Evolutionary conservation across 148 eudicot species (phyloP), one percentile per base, ranked within the genome.

Genomic region (Limonium bicolor): DNA sequence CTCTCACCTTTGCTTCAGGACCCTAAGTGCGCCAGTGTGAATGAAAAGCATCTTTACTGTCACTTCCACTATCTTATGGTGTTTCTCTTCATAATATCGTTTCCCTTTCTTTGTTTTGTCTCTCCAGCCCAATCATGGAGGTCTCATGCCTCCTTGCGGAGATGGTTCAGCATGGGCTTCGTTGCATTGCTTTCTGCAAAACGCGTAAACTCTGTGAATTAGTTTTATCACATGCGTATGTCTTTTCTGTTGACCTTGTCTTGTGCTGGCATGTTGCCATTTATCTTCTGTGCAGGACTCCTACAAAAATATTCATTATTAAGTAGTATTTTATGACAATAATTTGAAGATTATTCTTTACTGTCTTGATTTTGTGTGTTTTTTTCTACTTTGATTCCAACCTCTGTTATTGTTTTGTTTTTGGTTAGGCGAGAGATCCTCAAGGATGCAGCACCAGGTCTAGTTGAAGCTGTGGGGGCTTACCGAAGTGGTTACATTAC

Each of bases 141-240:
- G 54, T 73, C 54, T 70, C 97, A 22, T 46, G 58, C 31, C 76
- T 90, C 14, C 72, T 90, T 67, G 95, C 95, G 13, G 97, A 90
- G 65, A 67, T 84, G 59, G 70, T 90, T 62, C 94, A 90, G 71
- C 95, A 90, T 69, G 95, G 97, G 34, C 76, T 90, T 38, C 95
- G 97, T 41, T 72, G 72, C 59, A 90, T 90, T 69, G 78, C 93
- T 48, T 90, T 90, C 52, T 90, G 97, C 78, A 84, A 84, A 74
- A 74, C 95, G 46, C 95, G 95, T 43, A 90, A 84, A 61, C 95
- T 90, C 53, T 84, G 93, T 57, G 97, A 90, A 61, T 85, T 90
- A 60, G 97, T 90, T 33, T 69, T 90, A 40, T 80, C 65, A 51
- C 71, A 90, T 59, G 76, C 93, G 97, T 90, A 80, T 31, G 93